A percentile compares a stretch with the other conserved stretches of the same genome.
phyloP scores from a whole-genome alignment of 441 rosid species.

The Melastoma candidum region DNA sequence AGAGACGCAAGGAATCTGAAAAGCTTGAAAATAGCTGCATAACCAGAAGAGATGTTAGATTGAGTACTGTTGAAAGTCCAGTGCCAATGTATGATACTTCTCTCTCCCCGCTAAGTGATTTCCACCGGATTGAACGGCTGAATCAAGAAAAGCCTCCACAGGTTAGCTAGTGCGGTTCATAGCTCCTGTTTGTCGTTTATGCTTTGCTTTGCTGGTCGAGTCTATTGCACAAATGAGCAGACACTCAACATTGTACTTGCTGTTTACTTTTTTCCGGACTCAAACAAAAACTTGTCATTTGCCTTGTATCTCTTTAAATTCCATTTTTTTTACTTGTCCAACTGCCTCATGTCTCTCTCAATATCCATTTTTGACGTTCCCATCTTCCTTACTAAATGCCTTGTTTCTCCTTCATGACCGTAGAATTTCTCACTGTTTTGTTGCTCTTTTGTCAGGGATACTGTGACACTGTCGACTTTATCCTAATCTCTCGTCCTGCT shows the following conservation, averaged over 20 bases:
- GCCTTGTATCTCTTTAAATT: too few relatives aligned
- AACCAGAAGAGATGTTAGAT: constrained; percentile 39
- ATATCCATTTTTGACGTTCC: too few relatives aligned
- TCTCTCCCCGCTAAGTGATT: constrained; percentile 65
- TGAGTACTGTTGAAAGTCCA: constrained; percentile 34
- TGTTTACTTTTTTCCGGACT: too few relatives aligned
- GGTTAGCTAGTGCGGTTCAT: constrained; percentile 32
- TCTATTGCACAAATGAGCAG: background rate
- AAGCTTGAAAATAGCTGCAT: constrained; percentile 24
- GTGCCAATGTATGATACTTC: constrained; percentile 42
- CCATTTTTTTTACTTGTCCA: too few relatives aligned
- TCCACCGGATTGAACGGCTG: constrained; percentile 66
- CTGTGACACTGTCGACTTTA: constrained; percentile 52
- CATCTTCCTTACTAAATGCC: background rate
- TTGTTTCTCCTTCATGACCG: background rate
- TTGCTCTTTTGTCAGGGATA: constrained; percentile 40
- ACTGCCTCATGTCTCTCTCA: too few relatives aligned
- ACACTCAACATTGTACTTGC: too few relatives aligned
- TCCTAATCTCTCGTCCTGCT: constrained; percentile 47
- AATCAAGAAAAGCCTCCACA: constrained; percentile 39
- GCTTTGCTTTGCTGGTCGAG: background rate
- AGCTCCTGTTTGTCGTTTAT: background rate
- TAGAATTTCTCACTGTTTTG: constrained; percentile 3
- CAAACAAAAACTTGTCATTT: too few relatives aligned
- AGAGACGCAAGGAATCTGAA: constrained; percentile 46